Evolutionary conservation across 768 basidiomycete species (phyloP).

Genomic region (Mycena capillaripes): DNA sequence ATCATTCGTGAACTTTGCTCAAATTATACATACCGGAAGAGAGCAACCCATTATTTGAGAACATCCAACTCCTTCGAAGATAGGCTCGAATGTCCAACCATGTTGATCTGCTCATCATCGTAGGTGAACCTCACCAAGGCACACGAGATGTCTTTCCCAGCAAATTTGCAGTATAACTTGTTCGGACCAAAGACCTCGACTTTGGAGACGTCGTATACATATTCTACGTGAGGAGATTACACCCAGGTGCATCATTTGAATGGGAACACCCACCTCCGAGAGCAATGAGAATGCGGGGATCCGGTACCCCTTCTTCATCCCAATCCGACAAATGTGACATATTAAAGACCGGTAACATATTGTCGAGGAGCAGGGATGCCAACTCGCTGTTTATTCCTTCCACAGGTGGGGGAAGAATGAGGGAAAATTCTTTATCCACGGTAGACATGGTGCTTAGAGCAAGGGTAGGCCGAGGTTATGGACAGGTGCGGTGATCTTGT

Average conservation of each 20-base stretch:
- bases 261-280: neutral
- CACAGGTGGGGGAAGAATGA: too few species aligned
- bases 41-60: neutral
- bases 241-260: neutral
- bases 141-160: neutral
- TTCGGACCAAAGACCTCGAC: neutral
- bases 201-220: neutral
- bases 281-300: neutral
- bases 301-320: neutral
- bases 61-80: neutral
- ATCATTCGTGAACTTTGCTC: too few species aligned
- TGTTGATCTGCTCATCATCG: neutral
- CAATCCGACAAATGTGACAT: neutral
- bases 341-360: too few species aligned
- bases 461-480: too few species aligned
- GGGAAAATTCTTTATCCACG: too few species aligned
- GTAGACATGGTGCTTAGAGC: too few species aligned
- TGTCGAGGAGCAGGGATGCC: too few species aligned
- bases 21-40: neutral
- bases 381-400: too few species aligned
- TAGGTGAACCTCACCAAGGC: neutral
- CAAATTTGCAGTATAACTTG: constrained; percentile 1
- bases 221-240: neutral
- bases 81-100: neutral
- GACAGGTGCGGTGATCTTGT: too few species aligned